phyloP scores from a whole-genome alignment of 2,329 filamentous ascomycete genomes.

The Leptographium flavum region DNA sequence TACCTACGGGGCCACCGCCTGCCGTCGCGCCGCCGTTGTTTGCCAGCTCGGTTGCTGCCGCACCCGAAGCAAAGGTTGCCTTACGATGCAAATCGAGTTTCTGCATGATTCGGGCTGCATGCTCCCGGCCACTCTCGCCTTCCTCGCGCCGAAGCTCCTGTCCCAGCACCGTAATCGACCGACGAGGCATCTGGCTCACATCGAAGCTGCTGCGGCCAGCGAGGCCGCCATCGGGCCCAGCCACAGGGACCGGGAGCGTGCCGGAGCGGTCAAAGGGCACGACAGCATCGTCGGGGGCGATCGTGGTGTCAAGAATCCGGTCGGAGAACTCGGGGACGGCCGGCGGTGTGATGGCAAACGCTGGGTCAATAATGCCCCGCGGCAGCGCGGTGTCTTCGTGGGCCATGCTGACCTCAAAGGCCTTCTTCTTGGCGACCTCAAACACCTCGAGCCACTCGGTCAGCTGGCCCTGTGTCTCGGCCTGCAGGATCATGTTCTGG shows the following conservation, averaged over 20 bases:
- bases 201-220: slow-evolving; percentile 59
- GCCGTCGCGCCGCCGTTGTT: neutral
- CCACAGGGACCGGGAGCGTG: slow-evolving; percentile 47
- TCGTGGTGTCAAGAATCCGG: slow-evolving; percentile 37
- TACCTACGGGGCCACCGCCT: slow-evolving; percentile 13
- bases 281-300: slow-evolving; percentile 22
- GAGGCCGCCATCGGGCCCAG: slow-evolving; percentile 51
- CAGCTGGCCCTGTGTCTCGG: slow-evolving; percentile 84
- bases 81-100: slow-evolving; percentile 85
- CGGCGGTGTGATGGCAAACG: slow-evolving; percentile 84
- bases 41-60: neutral
- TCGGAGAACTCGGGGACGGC: slow-evolving; percentile 83
- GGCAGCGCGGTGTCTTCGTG: slow-evolving; percentile 31
- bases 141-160: slow-evolving; percentile 46
- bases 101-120: slow-evolving; percentile 79
- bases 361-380: slow-evolving; percentile 45
- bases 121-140: slow-evolving; percentile 62
- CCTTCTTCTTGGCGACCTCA: slow-evolving; percentile 84
- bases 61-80: slow-evolving; percentile 32
- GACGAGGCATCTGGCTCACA: slow-evolving; percentile 36
- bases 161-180: slow-evolving; percentile 38
- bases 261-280: slow-evolving; percentile 41
- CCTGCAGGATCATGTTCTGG: slow-evolving; percentile 75
- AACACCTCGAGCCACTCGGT: slow-evolving; percentile 91
- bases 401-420: slow-evolving; percentile 59